Base-by-base conservation (phyloP, 495 filamentous ascomycete species). In the Coniosporium apollinis region DNA sequence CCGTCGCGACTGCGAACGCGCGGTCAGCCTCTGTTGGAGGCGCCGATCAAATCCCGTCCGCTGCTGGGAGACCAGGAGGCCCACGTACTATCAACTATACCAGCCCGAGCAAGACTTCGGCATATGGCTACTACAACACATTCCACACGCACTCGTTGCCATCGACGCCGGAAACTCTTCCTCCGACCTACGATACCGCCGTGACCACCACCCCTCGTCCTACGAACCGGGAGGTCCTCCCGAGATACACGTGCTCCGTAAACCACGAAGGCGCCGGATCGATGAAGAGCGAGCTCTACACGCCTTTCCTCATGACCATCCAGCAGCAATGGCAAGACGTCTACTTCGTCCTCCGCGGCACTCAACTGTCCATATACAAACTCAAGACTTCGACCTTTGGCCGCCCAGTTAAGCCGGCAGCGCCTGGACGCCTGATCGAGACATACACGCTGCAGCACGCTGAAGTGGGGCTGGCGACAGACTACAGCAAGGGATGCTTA, bases 381-480 rank as follows among this genome's bases (percentile, higher is more conserved):
- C 53, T 65, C 19, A 70, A 70, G 44, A 54, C 55, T 43, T 51
- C 59, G 33, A 48, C 48, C 14, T 50, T 59, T 43, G 58, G 61
- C 37, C 52, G 51, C 24, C 51, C 47, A 39, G 33, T 22, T 36
- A 46, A 39, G 8, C 28, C 24, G 22, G 37, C 21, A 24, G 26
- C 11, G 4, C 41, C 60, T 10, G 62, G 66, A 9, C 44, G 47
- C 22, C 43, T 76, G 21, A 49, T 75, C 25, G 61, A 54, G 46
- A 65, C 56, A 31, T 79, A 74, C 48, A 69, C 67, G 20, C 57
- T 79, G 17, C 66, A 76, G 32, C 62, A 77, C 43, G 75, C 73
- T 20, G 74, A 79, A 48, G 66, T 72, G 24, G 74, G 74, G 10
- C 61, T 76, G 19, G 74, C 74, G 8, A 57, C 64, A 10, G 74